Percentiles rank a stretch among this genome's conserved stretches.
These are phyloP conservation scores for Cladosporium sphaerospermum DNA, from an alignment of 2,329 filamentous ascomycete species.

Conservation along the genomic window DNA sequence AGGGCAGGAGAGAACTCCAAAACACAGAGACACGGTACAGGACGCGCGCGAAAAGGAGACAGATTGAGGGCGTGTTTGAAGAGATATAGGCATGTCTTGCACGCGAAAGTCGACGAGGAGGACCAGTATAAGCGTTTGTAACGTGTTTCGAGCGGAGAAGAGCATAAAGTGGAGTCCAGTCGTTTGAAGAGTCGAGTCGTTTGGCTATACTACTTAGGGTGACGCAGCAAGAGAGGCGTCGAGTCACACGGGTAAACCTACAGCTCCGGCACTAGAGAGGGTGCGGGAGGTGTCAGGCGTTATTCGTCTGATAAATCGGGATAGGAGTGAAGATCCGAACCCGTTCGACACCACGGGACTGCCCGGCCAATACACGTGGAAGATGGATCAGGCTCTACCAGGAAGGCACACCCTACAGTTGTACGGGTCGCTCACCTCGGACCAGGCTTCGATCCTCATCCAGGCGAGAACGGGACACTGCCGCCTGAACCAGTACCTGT, in stretches of 20 bases:
- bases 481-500: background rate
- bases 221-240: background rate
- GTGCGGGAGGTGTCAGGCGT: background rate
- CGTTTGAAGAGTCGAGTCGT: no score
- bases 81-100: no score
- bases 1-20: no score
- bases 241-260: background rate
- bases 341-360: background rate
- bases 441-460: background rate
- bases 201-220: no score
- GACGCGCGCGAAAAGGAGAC: no score
- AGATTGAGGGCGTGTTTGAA: no score
- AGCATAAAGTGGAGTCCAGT: no score
- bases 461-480: conserved; percentile 1
- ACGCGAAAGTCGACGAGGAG: no score
- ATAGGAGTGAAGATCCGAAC: conserved; percentile 2
- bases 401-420: conserved; percentile 37
- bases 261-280: conserved; percentile 1
- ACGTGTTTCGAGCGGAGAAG: no score
- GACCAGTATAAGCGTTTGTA: no score
- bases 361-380: conserved; percentile 6
- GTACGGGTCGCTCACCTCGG: conserved; percentile 65
- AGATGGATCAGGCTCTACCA: conserved; percentile 3
- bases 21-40: no score
- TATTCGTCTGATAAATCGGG: background rate